Base-by-base conservation (phyloP, 2,329 filamentous ascomycete genomes). In the Ilyonectria destructans region DNA sequence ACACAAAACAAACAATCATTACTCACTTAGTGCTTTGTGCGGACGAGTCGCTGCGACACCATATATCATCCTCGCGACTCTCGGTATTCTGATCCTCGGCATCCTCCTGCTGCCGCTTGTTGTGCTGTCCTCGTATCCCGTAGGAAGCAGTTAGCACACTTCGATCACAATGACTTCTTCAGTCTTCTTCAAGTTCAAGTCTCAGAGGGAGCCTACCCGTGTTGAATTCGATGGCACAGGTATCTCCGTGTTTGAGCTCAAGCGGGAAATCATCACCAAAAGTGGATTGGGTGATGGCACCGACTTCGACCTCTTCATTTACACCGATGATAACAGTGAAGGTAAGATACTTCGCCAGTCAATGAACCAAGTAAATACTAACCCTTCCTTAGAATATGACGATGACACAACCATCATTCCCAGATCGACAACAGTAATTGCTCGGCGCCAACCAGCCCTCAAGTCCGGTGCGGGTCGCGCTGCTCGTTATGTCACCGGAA, bases 181-280 rank as follows among this genome's bases (percentile, higher is more conserved):
- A 74, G 96, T 99, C 80, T 98, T 98, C 85, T 99, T 98, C 93
- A 97, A 97, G 85, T 99, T 99, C 91, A 98, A 98, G 85, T 98
- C 96, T 76, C 95, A 97, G 81, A 98, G 95, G 85, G 96, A 98
- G 80, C 94, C 95, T 68, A 94, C 94, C 65, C 91, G 95, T 79
- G 95, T 99, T 77, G 93, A 95, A 79, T 98, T 99, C 82, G 96
- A 99, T 83, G 96, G 96, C 80, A 98, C 96, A 77, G 94, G 94
- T 82, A 97, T 98, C 80, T 97, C 96, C 69, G 96, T 98, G 71
- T 99, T 98, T 84, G 97, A 99, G 81, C 88, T 99, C 80, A 99
- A 99, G 86, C 93, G 96, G 85, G 96, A 98, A 84, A 99, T 99
- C 79, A 99, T 99, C 85, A 91, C 89, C 81, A 93, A 96, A 82